Base-by-base conservation (phyloP, 129 eudicot species). In the Deinandra increscens region DNA sequence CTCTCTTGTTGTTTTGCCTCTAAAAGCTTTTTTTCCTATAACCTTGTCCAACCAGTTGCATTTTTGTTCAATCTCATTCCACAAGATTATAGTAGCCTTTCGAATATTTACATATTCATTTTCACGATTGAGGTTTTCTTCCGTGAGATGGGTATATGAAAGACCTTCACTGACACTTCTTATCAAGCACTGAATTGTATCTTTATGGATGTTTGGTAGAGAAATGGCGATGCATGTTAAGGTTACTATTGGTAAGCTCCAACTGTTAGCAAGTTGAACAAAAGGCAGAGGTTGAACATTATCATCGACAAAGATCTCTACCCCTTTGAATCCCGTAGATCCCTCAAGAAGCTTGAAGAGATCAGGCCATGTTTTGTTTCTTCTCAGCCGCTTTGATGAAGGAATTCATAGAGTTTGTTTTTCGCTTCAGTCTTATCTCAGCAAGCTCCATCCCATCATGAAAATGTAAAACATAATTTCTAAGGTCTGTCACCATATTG, bases 1-100 rank as follows among this genome's bases (percentile, higher is more conserved):
- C 13, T 65, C 78, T 39, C 5, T 29, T 1, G 74, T 1, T 1
- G 53, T 75, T 46, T 59, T 64, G 1, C 66, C 71, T 62, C 18
- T 6, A 26, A 42, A 63, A 12, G 60, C 33, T 5, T 22, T 18
- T 6, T 65, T 64, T 17, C 14, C 18, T 39, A 79, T 66, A 20
- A 61, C 45, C 14, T 62, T 33, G 15, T 50, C 77, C 15, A 80
- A 45, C 84, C 84, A 80, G 49, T 17, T 75, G 60, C 23, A 3
- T 8, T 29, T 41, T 31, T 68, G 37, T 23, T 75, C 84, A 9
- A 75, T 74, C 64, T 73, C 73, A 6, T 37, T 18, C 84, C 84
- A 75, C 42, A 69, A 48, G 11, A 20, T 4, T n/a, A 12, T 53
- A 31, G 80, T 60, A 36, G 74, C 80, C 34, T 70, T 63, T 17